Base-by-base conservation (phyloP, 139 green algal genomes). In the Nannochloris sp. region DNA sequence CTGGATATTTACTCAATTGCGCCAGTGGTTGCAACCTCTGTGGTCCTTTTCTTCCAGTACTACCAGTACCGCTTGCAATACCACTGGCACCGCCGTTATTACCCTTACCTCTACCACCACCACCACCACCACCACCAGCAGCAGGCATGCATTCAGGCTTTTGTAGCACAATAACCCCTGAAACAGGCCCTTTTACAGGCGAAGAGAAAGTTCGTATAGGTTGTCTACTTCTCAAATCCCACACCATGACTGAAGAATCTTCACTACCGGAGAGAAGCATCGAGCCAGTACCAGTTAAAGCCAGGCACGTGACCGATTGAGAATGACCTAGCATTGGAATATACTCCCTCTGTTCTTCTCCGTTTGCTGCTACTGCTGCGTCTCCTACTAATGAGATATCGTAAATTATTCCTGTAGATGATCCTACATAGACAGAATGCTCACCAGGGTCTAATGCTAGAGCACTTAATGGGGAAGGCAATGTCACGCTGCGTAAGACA, bases 141-240 rank as follows among this genome's bases (percentile, higher is more conserved):
- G 42, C 65, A 9, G 67, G 53, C 38, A 89, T 62, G 42, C 73
- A 61, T 0, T 58, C 42, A 24, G 87, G 81, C 31, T 55, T 60
- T 1, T 73, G 23, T 54, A 89, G 33, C 6, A 86, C 75, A 34
- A 88, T 64, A 61, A 89, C 63, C 4, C 37, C 57, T 3, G 63
- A 83, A 27, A 93, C 77, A 1, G 87, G 76, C 8, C 70, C 67
- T 55, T 81, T 85, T 9, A 67, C 74, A 3, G 83, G 73, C 12
- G 64, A 69, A 2, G 55, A 31, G 25, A 94, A 67, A 24, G 75
- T 57, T 31, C 76, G 75, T 25, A 93, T 47, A 4, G 75, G 69
- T 68, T 94, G 88, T 4, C 82, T 56, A 39, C 74, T 90, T 60
- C 70, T 67, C 54, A 91, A 39, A 61, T 96, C 87, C 88, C 88